Conservation (phyloP, 1,284 basidiomycete species). For the Leccinum pachyderme region DNA sequence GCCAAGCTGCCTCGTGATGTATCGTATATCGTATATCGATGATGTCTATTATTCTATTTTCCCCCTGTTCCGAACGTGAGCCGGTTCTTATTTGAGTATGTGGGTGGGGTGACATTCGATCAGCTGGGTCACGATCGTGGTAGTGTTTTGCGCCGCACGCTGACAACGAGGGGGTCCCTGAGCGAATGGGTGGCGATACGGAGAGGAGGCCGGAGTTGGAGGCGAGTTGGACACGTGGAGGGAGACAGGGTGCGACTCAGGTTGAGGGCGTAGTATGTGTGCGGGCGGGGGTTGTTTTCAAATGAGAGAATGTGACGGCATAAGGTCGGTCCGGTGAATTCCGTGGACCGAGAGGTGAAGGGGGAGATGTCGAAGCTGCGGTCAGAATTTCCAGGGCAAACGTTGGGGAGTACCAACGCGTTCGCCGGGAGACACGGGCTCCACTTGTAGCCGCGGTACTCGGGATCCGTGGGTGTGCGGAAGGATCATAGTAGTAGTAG, state of each 20-base stretch:
- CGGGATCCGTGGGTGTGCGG: not conserved
- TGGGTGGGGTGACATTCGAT: slow-evolving; percentile 13
- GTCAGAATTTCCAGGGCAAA: not conserved
- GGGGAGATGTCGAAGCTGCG: slow-evolving; percentile 1
- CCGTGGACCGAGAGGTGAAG: not conserved
- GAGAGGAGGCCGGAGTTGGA: slow-evolving; percentile 8
- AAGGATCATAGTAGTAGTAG: not conserved
- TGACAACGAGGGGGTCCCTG: slow-evolving; percentile 20
- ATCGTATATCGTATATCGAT: slow-evolving; percentile 14
- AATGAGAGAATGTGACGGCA: not conserved
- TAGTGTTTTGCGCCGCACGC: slow-evolving; percentile 17
- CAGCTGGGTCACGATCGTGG: slow-evolving; percentile 7
- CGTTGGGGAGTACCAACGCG: not conserved
- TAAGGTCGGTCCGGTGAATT: not conserved
- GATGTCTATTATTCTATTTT: slow-evolving; percentile 20
- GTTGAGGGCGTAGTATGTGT: slow-evolving; percentile 16
- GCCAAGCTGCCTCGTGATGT: slow-evolving; percentile 7
- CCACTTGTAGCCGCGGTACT: not conserved
- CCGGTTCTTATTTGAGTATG: slow-evolving; percentile 1
- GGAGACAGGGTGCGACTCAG: slow-evolving; percentile 3
- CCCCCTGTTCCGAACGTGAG: slow-evolving; percentile 8
- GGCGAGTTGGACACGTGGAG: slow-evolving; percentile 15
- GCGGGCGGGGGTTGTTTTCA: slow-evolving; percentile 1
- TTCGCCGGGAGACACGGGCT: not conserved
- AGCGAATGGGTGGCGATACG: slow-evolving; percentile 6